A percentile compares a stretch with the other conserved stretches of the same genome.
These are phyloP conservation scores for Novymonas esmeraldas DNA, from an alignment of 208 protist genomes.

Conservation along the genomic window DNA sequence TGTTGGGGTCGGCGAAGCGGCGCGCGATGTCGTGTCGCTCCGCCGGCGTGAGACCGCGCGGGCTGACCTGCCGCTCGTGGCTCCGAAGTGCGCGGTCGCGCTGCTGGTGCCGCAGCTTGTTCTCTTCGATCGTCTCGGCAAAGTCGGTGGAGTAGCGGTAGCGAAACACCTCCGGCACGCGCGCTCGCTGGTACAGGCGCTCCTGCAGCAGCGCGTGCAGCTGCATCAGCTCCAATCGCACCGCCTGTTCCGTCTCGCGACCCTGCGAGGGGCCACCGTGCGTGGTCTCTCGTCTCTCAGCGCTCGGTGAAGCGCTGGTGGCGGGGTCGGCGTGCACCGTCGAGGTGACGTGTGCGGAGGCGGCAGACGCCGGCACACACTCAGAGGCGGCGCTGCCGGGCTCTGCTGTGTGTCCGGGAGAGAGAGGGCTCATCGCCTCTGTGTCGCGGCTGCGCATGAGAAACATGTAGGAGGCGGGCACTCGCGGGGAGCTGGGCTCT, in stretches of 20 bases:
- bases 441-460: conserved; percentile 38
- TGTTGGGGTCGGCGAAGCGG: conserved; percentile 29
- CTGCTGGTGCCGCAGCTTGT: conserved; percentile 19
- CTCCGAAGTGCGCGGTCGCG: conserved; percentile 18
- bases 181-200: conserved; percentile 13
- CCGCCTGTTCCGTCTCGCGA: conserved; percentile 1
- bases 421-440: conserved; percentile 18
- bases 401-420: conserved; percentile 3
- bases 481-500: conserved; percentile 2
- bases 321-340: not conserved
- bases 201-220: conserved; percentile 37
- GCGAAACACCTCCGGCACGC: conserved; percentile 42
- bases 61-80: conserved; percentile 6
- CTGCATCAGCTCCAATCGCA: conserved; percentile 22
- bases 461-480: conserved; percentile 44
- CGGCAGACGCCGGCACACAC: too few species aligned
- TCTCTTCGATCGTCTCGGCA: conserved; percentile 23
- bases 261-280: not conserved
- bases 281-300: not conserved
- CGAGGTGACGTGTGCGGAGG: not conserved
- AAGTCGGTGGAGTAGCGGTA: conserved; percentile 31
- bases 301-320: not conserved
- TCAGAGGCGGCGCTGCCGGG: not conserved
- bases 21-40: conserved; percentile 14
- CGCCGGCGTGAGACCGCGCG: conserved; percentile 8